A percentile compares a stretch with the other conserved stretches of the same genome.
Conservation (phyloP, 2,329 filamentous ascomycete genomes). For the Scolecobasidium constrictum region DNA sequence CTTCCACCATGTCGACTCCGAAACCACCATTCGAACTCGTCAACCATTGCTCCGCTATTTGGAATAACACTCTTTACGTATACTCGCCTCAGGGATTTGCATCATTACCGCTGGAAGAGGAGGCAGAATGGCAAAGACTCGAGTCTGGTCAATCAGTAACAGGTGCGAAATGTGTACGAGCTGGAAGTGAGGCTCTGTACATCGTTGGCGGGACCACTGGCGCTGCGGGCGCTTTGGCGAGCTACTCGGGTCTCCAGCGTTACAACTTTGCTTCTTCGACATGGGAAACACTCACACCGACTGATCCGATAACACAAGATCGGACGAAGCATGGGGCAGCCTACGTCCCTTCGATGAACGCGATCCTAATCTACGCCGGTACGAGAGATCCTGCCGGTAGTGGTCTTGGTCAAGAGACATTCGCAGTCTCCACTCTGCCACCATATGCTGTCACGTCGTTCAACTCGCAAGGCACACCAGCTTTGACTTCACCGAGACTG, state of each 20-base stretch:
- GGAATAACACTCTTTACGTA: slow-evolving; percentile 74
- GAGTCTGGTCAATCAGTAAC: slow-evolving; percentile 57
- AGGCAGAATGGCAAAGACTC: slow-evolving; percentile 61
- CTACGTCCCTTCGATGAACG: slow-evolving; percentile 59
- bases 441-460: slow-evolving; percentile 55
- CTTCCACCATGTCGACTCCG: slow-evolving; percentile 54
- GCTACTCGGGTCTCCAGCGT: slow-evolving; percentile 65
- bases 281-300: slow-evolving; percentile 47
- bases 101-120: slow-evolving; percentile 56
- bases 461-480: slow-evolving; percentile 44
- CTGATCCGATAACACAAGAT: slow-evolving; percentile 49
- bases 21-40: slow-evolving; percentile 58
- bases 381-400: slow-evolving; percentile 46
- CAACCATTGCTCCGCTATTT: slow-evolving; percentile 70
- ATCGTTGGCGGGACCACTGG: slow-evolving; percentile 59
- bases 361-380: slow-evolving; percentile 74
- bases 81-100: slow-evolving; percentile 69
- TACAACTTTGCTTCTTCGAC: slow-evolving; percentile 45
- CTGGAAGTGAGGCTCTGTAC: slow-evolving; percentile 56
- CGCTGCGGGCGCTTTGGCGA: slow-evolving; percentile 17
- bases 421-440: slow-evolving; percentile 54
- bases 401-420: slow-evolving; percentile 59
- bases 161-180: slow-evolving; percentile 67
- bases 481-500: slow-evolving; percentile 58
- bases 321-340: slow-evolving; percentile 64